These are phyloP conservation scores for Hortaea werneckii DNA, from an alignment of 2,329 filamentous ascomycete genomes.

Conservation along the genomic window DNA sequence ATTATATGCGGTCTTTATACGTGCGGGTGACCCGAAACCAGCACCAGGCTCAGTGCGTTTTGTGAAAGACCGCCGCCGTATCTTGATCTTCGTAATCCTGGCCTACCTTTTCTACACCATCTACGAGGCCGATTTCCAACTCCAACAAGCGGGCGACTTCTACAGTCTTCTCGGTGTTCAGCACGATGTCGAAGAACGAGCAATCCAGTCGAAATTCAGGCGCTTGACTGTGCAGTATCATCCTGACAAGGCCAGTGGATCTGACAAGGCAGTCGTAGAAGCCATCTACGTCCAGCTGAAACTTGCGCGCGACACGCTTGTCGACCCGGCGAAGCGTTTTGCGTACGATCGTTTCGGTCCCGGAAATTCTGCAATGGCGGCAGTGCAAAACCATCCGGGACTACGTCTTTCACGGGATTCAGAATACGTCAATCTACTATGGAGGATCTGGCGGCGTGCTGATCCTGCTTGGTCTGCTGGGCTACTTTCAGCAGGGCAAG, in stretches of 20 bases:
- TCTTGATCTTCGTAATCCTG: conserved; percentile 73
- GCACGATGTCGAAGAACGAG: conserved; percentile 57
- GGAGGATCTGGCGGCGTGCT: conserved; percentile 46
- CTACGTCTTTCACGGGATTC: conserved; percentile 59
- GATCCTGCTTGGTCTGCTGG: conserved; percentile 52
- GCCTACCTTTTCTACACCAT: conserved; percentile 84
- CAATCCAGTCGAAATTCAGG: conserved; percentile 76
- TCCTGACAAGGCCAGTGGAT: conserved; percentile 64
- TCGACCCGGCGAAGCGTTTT: conserved; percentile 67
- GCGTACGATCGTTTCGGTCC: conserved; percentile 82
- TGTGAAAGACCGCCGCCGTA: conserved; percentile 64
- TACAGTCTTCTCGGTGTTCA: conserved; percentile 68
- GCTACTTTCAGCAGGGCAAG: conserved; percentile 57
- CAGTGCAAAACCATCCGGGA: conserved; percentile 60
- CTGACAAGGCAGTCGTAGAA: conserved; percentile 32
- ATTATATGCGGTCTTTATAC: conserved; percentile 81
- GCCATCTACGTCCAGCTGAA: conserved; percentile 72
- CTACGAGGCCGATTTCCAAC: conserved; percentile 78
- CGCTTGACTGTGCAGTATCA: conserved; percentile 60
- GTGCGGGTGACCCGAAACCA: conserved; percentile 75
- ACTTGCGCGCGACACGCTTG: conserved; percentile 69
- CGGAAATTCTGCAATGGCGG: conserved; percentile 56
- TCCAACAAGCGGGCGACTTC: conserved; percentile 62
- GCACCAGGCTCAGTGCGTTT: conserved; percentile 57
- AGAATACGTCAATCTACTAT: conserved; percentile 52